These are phyloP conservation scores for Chaetoceros tenuissimus DNA, from an alignment of 108 stramenopile species.

Conservation along the genomic window DNA sequence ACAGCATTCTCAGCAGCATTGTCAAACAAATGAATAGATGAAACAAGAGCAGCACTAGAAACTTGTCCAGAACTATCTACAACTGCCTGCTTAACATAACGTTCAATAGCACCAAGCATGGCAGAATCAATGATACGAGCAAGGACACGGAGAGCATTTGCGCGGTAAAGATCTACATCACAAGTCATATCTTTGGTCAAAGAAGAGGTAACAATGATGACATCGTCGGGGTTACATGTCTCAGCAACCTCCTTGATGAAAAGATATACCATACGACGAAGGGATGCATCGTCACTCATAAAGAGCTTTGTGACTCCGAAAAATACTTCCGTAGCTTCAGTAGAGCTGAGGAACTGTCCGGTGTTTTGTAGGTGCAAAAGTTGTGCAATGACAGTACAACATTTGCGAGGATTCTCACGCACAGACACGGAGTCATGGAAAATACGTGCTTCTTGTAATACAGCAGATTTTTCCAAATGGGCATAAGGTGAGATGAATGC, in stretches of 20 bases:
- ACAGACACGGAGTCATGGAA: conserved; percentile 96
- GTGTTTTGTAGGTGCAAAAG: conserved; percentile 85
- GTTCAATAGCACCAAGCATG: conserved; percentile 97
- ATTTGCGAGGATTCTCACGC: conserved; percentile 90
- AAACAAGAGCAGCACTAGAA: conserved; percentile 90
- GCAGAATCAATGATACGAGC: conserved; percentile 96
- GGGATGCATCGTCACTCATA: conserved; percentile 86
- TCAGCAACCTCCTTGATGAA: conserved; percentile 99
- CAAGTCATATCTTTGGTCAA: conserved; percentile 99
- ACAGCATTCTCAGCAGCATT: conserved; percentile 64
- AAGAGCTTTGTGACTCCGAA: conserved; percentile 99
- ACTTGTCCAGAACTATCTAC: conserved; percentile 95
- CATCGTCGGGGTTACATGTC: conserved; percentile 95
- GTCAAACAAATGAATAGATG: conserved; percentile 73
- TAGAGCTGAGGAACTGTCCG: conserved; percentile 59
- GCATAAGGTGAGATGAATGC: conserved; percentile 88
- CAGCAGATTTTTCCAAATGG: conserved; percentile 94
- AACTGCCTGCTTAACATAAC: conserved; percentile 98
- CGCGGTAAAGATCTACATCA: conserved; percentile 95
- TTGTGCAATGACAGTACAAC: conserved; percentile 98
- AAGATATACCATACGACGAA: conserved; percentile 90
- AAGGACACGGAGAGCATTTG: conserved; percentile 96
- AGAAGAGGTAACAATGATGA: conserved; percentile 97
- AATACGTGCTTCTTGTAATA: conserved; percentile 95
- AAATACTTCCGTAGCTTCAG: conserved; percentile 94